phyloP scores from a whole-genome alignment of 2,329 filamentous ascomycete species.

The Graphiopsis chlorocephala region DNA sequence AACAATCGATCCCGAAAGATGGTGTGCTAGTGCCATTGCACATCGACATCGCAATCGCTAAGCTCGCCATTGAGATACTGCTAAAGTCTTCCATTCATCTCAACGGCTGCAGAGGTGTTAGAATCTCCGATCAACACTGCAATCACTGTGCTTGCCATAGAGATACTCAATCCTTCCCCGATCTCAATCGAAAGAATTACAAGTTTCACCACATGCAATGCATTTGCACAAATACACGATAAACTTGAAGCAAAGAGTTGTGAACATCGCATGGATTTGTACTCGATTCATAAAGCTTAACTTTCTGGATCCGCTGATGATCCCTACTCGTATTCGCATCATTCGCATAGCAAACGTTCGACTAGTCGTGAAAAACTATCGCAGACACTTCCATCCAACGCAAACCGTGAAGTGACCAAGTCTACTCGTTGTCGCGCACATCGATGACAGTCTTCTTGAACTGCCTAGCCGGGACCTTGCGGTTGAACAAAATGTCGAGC shows the following conservation, averaged over 20 bases:
- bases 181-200: too few species aligned
- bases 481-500: slow-evolving; percentile 80
- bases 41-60: not conserved
- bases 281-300: not conserved
- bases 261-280: not conserved
- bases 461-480: slow-evolving; percentile 66
- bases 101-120: not conserved
- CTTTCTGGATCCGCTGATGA: not conserved
- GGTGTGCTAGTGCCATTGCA: not conserved
- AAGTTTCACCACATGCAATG: too few species aligned
- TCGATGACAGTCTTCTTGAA: slow-evolving; percentile 55
- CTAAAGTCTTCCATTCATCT: not conserved
- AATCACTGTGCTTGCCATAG: not conserved
- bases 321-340: not conserved
- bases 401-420: too few species aligned
- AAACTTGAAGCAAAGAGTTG: not conserved
- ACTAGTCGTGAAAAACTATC: not conserved
- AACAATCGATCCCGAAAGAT: not conserved
- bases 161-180: too few species aligned
- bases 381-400: not conserved
- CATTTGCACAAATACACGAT: not conserved
- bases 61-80: not conserved
- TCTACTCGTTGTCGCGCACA: slow-evolving; percentile 33
- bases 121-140: not conserved
- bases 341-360: not conserved